Base-by-base conservation (phyloP, 305 asterid genomes). In the Rubia peregrina region DNA sequence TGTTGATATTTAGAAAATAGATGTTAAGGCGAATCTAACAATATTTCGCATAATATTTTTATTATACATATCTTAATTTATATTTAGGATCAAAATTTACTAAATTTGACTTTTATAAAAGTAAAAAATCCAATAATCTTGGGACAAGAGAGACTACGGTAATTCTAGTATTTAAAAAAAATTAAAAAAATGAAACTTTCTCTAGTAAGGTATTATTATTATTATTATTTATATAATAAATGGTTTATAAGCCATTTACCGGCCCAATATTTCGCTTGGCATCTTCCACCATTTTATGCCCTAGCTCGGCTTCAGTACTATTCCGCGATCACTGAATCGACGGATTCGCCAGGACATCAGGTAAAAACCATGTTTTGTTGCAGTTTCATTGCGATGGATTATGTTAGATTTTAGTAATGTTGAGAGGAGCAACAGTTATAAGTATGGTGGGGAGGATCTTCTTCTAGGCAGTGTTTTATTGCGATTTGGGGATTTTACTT, bases 211-310 rank as follows among this genome's bases (percentile, higher is more conserved):
- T n/a, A n/a, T n/a, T n/a, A n/a, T n/a, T n/a, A n/a, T n/a, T 26
- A 26, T 26, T 26, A 26, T 26, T 26, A 26, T 26, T 0, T 26
- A 26, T 26, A 26, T 26, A 26, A 26, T 26, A 26, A 26, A 26
- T 0, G 30, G 30, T 26, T 26, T 26, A 26, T 26, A 26, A 26
- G 30, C 30, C 30, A 26, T 26, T 26, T 24, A 26, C 57, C 70
- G 70, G 46, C 70, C 70, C 70, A 43, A 7, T 46, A 65, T 9
- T 9, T 33, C 68, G 68, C 13, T 43, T 61, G 21, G 59, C 36
- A 4, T 40, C 56, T 41, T 42, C n/a, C 33, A 4, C 59, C 60
- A 14, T 48, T 46, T 30, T 12, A 24, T 48, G 55, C 76, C 76
- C 71, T 73, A 53, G 43, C 42, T n/a, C n/a, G n/a, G 36, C 38